phyloP scores from a whole-genome alignment of 2,329 filamentous ascomycete genomes.

The Didymella arachidicola region DNA sequence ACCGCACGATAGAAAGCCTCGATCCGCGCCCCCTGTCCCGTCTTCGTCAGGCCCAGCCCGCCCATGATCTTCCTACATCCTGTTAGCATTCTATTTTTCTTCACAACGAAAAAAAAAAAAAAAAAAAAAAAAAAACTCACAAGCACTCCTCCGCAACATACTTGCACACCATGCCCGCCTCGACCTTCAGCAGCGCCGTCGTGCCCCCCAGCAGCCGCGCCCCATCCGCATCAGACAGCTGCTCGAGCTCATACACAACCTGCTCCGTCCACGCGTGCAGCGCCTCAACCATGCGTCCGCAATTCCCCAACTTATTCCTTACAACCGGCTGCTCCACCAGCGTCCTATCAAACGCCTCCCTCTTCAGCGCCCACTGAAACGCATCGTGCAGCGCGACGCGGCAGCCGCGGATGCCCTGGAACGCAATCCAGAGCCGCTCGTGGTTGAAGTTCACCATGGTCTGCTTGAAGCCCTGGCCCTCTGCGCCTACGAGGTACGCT shows the following conservation, averaged over 20 bases:
- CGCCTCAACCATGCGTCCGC: slow-evolving; percentile 39
- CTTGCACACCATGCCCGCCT: slow-evolving; percentile 36
- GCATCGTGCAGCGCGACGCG: slow-evolving; percentile 40
- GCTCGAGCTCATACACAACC: slow-evolving; percentile 38
- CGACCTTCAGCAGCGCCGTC: slow-evolving; percentile 38
- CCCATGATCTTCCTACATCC: slow-evolving; percentile 13
- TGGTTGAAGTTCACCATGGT: slow-evolving; percentile 49
- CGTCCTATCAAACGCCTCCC: slow-evolving; percentile 44
- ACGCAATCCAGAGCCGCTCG: slow-evolving; percentile 45
- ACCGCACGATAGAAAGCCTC: slow-evolving; percentile 39
- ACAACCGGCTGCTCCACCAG: slow-evolving; percentile 46
- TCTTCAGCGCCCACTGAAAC: slow-evolving; percentile 40
- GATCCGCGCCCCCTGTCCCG: slow-evolving; percentile 38
- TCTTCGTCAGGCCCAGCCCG: slow-evolving; percentile 37
- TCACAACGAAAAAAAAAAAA: no score
- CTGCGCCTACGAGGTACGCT: slow-evolving; percentile 39
- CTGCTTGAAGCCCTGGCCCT: slow-evolving; percentile 42
- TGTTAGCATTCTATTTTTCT: no score
- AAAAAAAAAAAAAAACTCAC: slow-evolving; percentile 26
- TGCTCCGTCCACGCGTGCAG: slow-evolving; percentile 44
- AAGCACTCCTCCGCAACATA: slow-evolving; percentile 40
- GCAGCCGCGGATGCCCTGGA: slow-evolving; percentile 41
- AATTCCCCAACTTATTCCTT: slow-evolving; percentile 43
- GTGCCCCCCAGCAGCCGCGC: slow-evolving; percentile 34
- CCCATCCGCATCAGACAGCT: slow-evolving; percentile 30